Evolutionary conservation across 2,329 filamentous ascomycete species (phyloP), one percentile per base, ranked within the genome.

Genomic region (Escovopsis sp.): DNA sequence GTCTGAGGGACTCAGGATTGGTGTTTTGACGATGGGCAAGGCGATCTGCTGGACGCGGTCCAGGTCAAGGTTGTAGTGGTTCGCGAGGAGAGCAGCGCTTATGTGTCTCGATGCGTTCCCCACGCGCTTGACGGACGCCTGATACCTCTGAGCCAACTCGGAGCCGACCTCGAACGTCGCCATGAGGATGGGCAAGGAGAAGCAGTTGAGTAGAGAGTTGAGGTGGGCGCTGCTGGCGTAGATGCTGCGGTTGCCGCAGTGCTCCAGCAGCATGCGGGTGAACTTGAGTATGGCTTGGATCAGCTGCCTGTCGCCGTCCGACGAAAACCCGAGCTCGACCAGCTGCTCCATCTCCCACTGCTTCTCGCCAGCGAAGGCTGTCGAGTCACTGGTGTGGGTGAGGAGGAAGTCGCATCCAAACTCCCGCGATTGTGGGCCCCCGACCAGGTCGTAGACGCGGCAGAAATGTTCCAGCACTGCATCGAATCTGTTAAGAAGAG

Each of bases 191-290:
- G 76, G 72, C 38, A 88, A 67, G 17, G 81, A 87, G 3, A 84
- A 88, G 31, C 82, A 88, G 56, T 94, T 84, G 39, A 98, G 71
- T 28, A 98, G 69, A 52, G 87, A 79, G 53, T 88, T 90, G 41
- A 98, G 64, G 48, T 92, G 83, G 45, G 79, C 70, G 54, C 88
- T 96, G 63, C 90, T 98, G 41, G 80, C 84, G 56, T 96, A 98
- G 48, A 98, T 77, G 61, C 87, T 94, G 46, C 92, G 72, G 53
- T 98, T 98, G 40, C 88, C 90, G 57, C 90, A 98, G 53, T 94
- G 90, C 54, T 96, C 85, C 35, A 96, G 63, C 21, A 98, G 67
- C 55, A 93, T 72, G 41, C 79, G 75, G 16, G 87, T 94, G 57
- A 98, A 98, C 46, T 73, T 68, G 40, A 98, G 65, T 36, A 96